Base-by-base conservation (phyloP, 352 stramenopile genomes). In the Globisporangium recalcitrans region DNA sequence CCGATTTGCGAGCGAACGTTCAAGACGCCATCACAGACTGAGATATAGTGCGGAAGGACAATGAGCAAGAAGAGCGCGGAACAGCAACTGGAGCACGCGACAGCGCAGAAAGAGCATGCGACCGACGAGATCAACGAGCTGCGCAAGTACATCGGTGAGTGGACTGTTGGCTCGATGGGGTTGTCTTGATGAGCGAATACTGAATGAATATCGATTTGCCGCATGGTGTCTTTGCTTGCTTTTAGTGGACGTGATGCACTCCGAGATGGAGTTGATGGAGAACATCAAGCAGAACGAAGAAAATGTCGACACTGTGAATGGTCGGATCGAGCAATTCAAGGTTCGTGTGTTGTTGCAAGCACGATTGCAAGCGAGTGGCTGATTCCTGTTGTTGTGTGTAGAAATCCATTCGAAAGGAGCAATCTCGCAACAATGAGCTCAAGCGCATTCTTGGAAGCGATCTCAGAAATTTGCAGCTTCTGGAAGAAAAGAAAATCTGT, bases 231-330 rank as follows among this genome's bases (percentile, higher is more conserved):
- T 16, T 24, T 55, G 31, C 42, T 19, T 29, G 10, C 1, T 32
- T 14, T 24, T 32, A 93, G 83, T 91, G 57, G 80, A 83, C 21
- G 84, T 93, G 81, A 91, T 93, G 83, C 81, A 87, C 14, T 73
- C 73, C 1, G 83, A 93, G 63, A 80, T 88, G 74, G 80, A 87
- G 55, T 44, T 88, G 14, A 71, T 93, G 44, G 81, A 88, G 58
- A 78, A 54, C 32, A 87, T 93, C 60, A 81, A 80, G 36, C 75
- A 87, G 48, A 83, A 75, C 31, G 83, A 93, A 69, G 68, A 76
- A 21, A 82, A 65, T 21, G 63, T 91, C 22, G 57, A 60, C 8
- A 64, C 61, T 9, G 69, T 80, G 26, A 87, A 84, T 32, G 52
- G 26, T 0, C 75, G 70, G 5, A 75, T 90, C 40, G 75, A 84